phyloP scores from a whole-genome alignment of 345 rosid species.

The Geranium rotundifolium region DNA sequence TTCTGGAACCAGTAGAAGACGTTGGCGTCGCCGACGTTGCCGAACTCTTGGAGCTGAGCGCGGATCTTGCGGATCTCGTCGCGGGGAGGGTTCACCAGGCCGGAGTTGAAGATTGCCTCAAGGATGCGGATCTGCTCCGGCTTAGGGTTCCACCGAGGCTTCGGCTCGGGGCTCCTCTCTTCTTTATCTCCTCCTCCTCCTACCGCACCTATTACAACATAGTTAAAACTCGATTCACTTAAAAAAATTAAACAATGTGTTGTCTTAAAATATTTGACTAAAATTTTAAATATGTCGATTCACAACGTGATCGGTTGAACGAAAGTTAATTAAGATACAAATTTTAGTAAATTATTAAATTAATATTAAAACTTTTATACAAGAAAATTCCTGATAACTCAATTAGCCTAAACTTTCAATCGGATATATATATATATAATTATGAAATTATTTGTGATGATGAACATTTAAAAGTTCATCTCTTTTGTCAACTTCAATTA shows the following conservation, averaged over 20 bases:
- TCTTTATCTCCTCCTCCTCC: conserved; percentile 44
- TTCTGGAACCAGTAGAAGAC: conserved; percentile 99
- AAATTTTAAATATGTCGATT: no score
- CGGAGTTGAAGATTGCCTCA: conserved; percentile 94
- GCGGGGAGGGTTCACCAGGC: conserved; percentile 98
- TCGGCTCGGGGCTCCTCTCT: conserved; percentile 91
- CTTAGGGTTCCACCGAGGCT: conserved; percentile 98
- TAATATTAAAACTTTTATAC: background rate
- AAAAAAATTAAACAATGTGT: no score
- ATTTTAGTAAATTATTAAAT: background rate
- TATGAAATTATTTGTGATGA: no score
- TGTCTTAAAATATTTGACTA: no score
- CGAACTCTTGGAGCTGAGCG: conserved; percentile 83
- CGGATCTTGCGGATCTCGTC: conserved; percentile 90
- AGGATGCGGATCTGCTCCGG: conserved; percentile 95
- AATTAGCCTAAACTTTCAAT: background rate
- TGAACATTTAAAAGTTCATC: no score
- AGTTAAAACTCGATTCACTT: background rate
- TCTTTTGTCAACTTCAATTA: no score
- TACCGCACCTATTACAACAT: background rate
- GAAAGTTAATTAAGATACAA: background rate
- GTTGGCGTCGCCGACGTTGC: conserved; percentile 97
- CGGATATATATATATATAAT: background rate
- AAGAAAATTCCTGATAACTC: background rate
- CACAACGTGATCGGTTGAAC: no score